phyloP scores from a whole-genome alignment of 306 rosid species.

The Vigna unguiculata region DNA sequence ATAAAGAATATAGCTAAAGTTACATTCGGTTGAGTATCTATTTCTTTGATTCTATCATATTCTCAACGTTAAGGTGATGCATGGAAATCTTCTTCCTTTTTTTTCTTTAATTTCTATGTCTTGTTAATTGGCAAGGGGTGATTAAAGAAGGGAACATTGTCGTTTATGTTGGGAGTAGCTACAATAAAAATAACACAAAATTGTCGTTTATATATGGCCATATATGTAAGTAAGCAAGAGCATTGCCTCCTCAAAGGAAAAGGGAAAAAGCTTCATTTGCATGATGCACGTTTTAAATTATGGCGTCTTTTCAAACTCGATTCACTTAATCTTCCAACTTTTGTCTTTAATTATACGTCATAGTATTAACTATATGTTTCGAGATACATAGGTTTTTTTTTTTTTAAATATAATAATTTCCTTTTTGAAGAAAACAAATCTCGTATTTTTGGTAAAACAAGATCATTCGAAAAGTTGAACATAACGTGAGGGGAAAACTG shows the following conservation, averaged over 20 bases:
- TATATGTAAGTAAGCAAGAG: background rate
- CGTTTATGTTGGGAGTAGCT: background rate
- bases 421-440: no score
- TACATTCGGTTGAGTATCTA: no score
- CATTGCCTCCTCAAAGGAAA: background rate
- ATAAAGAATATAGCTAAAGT: no score
- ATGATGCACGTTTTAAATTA: background rate
- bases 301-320: background rate
- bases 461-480: no score
- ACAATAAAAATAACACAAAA: background rate
- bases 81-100: background rate
- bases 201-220: conserved; percentile 12
- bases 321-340: no score
- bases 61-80: background rate
- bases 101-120: background rate
- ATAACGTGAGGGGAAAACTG: no score
- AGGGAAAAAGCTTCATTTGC: background rate
- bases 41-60: background rate
- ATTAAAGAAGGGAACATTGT: background rate
- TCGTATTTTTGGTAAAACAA: no score
- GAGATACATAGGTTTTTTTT: no score
- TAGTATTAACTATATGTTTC: no score
- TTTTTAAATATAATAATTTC: no score
- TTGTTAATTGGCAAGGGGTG: background rate
- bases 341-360: no score